Evolutionary conservation across 495 filamentous ascomycete genomes (phyloP), one percentile per base, ranked within the genome.

Genomic region (Barbatosphaeria neglecta): DNA sequence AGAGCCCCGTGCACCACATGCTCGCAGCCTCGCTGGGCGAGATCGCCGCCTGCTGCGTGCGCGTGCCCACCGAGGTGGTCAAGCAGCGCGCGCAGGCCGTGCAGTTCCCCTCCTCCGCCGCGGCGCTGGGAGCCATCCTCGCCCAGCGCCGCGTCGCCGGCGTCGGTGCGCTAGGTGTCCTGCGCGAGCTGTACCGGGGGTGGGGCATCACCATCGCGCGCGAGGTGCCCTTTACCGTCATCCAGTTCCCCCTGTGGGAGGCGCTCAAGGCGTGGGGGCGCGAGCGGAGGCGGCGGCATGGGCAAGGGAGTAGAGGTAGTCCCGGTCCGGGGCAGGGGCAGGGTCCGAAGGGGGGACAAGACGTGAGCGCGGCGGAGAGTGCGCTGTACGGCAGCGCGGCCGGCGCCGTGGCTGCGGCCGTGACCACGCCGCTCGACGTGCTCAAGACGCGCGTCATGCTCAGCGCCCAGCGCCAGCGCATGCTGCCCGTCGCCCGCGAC

Each of bases 191-290:
- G 45, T 98, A 98, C 56, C 75, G 90, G 13, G 92, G 92, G 2
- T 93, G 88, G 72, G 75, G 80, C 0, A 82, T 96, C 50, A 98
- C 92, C 10, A 81, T 98, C 22, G 81, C 95, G 68, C 80, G 92
- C 41, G 92, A 98, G 69, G 93, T 98, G 45, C 92, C 92, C 8
- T 98, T 98, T 52, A 97, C 92, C 6, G 79, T 96, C 10, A 78
- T 98, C 28, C 92, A 98, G 62, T 98, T 98, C 56, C 94, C 92
- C 16, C 73, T 98, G 56, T 98, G 92, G 92, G 92, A 98, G 65
- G 81, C 75, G 2, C 75, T 97, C 68, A 98, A 97, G 73, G 57
- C 50, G 19, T 70, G 64, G 64, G 64, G 66, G 0, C 55, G 71
- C 1, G 63, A 57, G 40, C 20, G 67, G 52, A 52, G 61, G 11